Percentiles rank a stretch among this genome's conserved stretches.
Conservation (phyloP, 805 yeast genomes). For the Pichia manshurica region DNA sequence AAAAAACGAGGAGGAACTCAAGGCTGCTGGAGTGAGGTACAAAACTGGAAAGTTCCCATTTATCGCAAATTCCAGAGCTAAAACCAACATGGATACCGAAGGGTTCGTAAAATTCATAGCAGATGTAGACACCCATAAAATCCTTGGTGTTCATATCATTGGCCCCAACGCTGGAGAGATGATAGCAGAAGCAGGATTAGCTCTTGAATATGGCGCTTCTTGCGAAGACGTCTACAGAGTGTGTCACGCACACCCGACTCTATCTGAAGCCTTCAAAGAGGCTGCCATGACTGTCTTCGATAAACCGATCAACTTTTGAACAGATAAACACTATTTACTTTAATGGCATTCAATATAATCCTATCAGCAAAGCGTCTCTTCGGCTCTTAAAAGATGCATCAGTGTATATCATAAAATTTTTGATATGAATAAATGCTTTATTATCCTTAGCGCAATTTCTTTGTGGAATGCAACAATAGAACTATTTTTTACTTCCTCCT, state of each 20-base stretch:
- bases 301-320: constrained; percentile 82
- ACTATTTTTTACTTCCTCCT: too few relatives aligned
- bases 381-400: too few relatives aligned
- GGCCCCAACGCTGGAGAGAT: constrained; percentile 99
- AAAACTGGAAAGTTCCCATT: constrained; percentile 98
- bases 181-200: constrained; percentile 98
- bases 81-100: constrained; percentile 94
- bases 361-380: too few relatives aligned
- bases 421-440: too few relatives aligned
- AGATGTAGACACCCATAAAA: constrained; percentile 95
- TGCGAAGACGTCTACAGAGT: constrained; percentile 97
- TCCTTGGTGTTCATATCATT: constrained; percentile 92
- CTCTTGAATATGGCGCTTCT: constrained; percentile 97
- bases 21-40: constrained; percentile 81
- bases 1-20: constrained; percentile 55
- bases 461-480: too few relatives aligned
- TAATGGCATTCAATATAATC: too few relatives aligned
- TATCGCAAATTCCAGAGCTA: constrained; percentile 98
- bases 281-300: constrained; percentile 90
- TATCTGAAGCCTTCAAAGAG: constrained; percentile 97
- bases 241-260: constrained; percentile 98
- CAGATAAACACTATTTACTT: too few relatives aligned
- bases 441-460: too few relatives aligned
- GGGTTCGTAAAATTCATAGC: constrained; percentile 95
- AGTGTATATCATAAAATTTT: too few relatives aligned